These are phyloP conservation scores for Chlamydomonas asymmetrica DNA, from an alignment of 139 green algal genomes.

Conservation along the genomic window DNA sequence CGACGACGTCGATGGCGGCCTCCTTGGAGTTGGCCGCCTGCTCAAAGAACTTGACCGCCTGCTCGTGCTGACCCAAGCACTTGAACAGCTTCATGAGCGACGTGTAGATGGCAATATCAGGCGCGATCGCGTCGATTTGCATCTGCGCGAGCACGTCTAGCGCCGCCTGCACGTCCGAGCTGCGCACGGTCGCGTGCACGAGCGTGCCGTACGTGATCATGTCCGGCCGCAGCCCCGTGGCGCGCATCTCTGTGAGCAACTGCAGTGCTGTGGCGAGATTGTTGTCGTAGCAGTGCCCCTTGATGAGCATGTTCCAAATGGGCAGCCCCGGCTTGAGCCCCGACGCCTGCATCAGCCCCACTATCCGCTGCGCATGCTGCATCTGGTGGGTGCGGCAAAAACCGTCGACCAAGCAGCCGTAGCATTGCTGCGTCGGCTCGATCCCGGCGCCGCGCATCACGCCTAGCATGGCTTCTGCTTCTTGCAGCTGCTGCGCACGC, in stretches of 20 bases:
- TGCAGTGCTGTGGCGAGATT: conserved; percentile 22
- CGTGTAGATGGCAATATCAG: conserved; percentile 52
- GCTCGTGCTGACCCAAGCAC: conserved; percentile 4
- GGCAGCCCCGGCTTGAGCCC: not conserved
- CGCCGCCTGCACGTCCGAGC: conserved; percentile 28
- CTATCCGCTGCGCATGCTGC: conserved; percentile 8
- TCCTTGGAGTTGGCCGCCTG: conserved; percentile 37
- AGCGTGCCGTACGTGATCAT: conserved; percentile 53
- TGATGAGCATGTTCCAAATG: conserved; percentile 37
- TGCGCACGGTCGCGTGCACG: conserved; percentile 41
- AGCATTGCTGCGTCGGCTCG: conserved; percentile 12
- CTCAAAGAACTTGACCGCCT: conserved; percentile 51
- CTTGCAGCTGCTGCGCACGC: conserved; percentile 6
- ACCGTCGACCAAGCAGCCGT: conserved; percentile 26
- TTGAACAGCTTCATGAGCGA: conserved; percentile 44
- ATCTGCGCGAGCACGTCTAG: conserved; percentile 37
- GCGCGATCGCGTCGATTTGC: conserved; percentile 28
- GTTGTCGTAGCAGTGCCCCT: conserved; percentile 17
- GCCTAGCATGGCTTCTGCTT: conserved; percentile 27
- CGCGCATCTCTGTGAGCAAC: conserved; percentile 13
- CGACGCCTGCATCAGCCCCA: conserved; percentile 2
- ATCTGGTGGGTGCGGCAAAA: conserved; percentile 23
- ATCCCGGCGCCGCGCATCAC: conserved; percentile 40
- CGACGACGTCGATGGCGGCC: conserved; percentile 41
- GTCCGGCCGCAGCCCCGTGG: conserved; percentile 5